Conservation (phyloP, 2,329 filamentous ascomycete genomes). For the Ceratocystis cubensis region DNA sequence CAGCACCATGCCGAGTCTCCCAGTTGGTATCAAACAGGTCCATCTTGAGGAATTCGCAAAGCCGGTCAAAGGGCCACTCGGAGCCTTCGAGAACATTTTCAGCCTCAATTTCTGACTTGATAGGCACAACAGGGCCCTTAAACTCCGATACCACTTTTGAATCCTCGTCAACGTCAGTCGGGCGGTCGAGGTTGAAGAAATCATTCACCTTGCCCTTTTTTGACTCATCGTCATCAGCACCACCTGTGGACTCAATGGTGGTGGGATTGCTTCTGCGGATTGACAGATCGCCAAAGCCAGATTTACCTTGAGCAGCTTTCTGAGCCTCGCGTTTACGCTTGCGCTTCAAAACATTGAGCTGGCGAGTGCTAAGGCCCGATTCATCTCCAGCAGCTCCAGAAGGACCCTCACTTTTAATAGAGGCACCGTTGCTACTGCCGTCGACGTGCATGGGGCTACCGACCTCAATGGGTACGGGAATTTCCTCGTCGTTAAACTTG, state of each 20-base stretch:
- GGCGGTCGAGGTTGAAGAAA: conserved; percentile 81
- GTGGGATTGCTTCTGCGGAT: conserved; percentile 49
- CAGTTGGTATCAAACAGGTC: conserved; percentile 88
- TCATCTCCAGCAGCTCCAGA: conserved; percentile 44
- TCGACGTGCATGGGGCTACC: conserved; percentile 32
- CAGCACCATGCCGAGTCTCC: conserved; percentile 92
- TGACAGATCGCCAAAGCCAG: conserved; percentile 77
- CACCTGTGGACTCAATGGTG: conserved; percentile 47
- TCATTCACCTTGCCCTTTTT: conserved; percentile 54
- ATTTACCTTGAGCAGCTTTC: conserved; percentile 73
- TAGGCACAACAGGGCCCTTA: conserved; percentile 67
- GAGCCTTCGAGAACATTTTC: conserved; percentile 64
- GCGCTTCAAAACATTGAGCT: conserved; percentile 86
- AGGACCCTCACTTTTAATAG: conserved; percentile 27
- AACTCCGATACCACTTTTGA: conserved; percentile 90
- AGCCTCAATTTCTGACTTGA: conserved; percentile 74
- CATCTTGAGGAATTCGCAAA: conserved; percentile 86
- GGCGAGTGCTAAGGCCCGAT: conserved; percentile 70
- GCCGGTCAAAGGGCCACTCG: conserved; percentile 87
- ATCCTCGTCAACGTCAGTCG: conserved; percentile 69
- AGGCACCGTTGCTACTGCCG: conserved; percentile 27
- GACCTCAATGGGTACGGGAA: conserved; percentile 39
- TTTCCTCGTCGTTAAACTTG: conserved; percentile 71
- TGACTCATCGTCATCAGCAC: conserved; percentile 44
- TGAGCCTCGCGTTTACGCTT: conserved; percentile 86